Evolutionary conservation across 305 asterid genomes (phyloP).

Genomic region (Rubia peregrina): DNA sequence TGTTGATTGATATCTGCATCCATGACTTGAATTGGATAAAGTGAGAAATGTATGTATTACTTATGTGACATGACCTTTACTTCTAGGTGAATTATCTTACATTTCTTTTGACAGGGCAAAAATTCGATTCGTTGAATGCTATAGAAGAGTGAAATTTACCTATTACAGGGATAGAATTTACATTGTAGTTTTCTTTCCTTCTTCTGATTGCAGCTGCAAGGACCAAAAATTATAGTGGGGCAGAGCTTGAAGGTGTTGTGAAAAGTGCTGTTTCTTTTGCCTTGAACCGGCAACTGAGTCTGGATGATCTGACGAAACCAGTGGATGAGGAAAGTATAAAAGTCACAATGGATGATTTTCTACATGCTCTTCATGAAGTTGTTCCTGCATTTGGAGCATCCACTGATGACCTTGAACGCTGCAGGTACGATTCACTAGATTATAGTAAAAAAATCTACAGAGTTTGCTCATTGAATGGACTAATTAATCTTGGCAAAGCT

Average conservation of each 20-base stretch:
- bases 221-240: constrained; percentile 95
- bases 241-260: constrained; percentile 99
- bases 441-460: neutral
- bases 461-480: neutral
- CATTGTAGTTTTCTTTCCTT: constrained; percentile 13
- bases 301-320: constrained; percentile 90
- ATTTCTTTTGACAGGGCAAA: neutral
- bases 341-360: constrained; percentile 89
- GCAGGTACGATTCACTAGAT: constrained; percentile 50
- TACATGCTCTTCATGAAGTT: constrained; percentile 78
- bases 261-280: constrained; percentile 99
- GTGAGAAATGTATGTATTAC: neutral
- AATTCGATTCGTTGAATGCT: neutral
- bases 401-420: constrained; percentile 93
- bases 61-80: neutral
- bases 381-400: constrained; percentile 99
- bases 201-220: constrained; percentile 73
- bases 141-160: constrained; percentile 2
- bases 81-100: neutral
- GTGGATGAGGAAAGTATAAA: constrained; percentile 94
- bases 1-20: neutral
- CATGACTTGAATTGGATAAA: neutral
- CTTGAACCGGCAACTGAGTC: constrained; percentile 73
- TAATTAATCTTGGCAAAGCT: neutral
- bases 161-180: constrained; percentile 6